These are phyloP conservation scores for Aspergillus cavernicola DNA, from an alignment of 495 filamentous ascomycete genomes.

Conservation along the genomic window DNA sequence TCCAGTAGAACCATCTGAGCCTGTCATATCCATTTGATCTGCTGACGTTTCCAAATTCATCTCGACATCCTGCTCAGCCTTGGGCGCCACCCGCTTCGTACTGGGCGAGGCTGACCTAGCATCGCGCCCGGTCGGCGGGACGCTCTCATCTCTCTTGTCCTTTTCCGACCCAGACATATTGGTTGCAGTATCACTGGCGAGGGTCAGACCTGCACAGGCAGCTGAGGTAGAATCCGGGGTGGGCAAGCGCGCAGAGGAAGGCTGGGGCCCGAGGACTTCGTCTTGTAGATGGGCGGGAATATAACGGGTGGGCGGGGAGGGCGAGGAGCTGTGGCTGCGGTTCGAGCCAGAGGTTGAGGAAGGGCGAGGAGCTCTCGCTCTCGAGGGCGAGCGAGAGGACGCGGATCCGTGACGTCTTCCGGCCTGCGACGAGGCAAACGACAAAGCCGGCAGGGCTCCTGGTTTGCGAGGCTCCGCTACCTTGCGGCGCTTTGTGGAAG, in stretches of 20 bases:
- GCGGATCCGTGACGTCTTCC: conserved; percentile 41
- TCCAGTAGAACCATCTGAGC: conserved; percentile 18
- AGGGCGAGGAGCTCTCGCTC: conserved; percentile 17
- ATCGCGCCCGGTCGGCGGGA: conserved; percentile 22
- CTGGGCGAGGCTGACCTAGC: conserved; percentile 49
- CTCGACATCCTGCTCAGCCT: conserved; percentile 41
- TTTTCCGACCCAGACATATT: conserved; percentile 46
- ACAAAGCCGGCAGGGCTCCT: conserved; percentile 25
- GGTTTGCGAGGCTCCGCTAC: conserved; percentile 56
- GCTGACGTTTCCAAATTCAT: conserved; percentile 19
- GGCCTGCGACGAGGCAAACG: conserved; percentile 35
- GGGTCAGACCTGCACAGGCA: conserved; percentile 67
- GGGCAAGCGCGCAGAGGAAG: conserved; percentile 40
- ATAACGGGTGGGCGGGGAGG: conserved; percentile 45
- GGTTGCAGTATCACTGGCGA: conserved; percentile 58
- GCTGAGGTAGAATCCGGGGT: conserved; percentile 55
- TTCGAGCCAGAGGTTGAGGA: conserved; percentile 31
- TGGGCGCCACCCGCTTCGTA: conserved; percentile 49
- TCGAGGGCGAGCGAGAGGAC: conserved; percentile 24
- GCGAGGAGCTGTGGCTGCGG: conserved; percentile 33
- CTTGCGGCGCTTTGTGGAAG: conserved; percentile 88
- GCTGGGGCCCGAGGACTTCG: conserved; percentile 49
- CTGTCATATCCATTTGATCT: conserved; percentile 24
- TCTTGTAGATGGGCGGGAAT: conserved; percentile 60
- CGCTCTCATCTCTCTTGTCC: conserved; percentile 29